Percentiles rank a stretch among this genome's conserved stretches.
Evolutionary conservation across 768 basidiomycete genomes (phyloP).

Genomic region (Suillus clintonianus): DNA sequence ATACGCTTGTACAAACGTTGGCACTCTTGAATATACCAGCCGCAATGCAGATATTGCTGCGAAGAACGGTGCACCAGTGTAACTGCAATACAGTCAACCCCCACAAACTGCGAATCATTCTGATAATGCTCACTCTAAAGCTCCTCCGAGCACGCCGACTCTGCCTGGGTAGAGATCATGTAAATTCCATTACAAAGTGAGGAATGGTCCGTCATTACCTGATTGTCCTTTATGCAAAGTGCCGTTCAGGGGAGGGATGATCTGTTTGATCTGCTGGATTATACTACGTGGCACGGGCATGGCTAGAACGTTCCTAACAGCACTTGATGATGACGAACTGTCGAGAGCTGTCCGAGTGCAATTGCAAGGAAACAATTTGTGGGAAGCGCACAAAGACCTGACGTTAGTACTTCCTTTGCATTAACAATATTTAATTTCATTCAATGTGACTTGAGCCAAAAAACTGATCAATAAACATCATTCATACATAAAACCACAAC

Average conservation of each 20-base stretch:
- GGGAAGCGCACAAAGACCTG: not conserved
- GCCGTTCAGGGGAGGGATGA: slow-evolving; percentile 90
- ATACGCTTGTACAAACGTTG: not conserved
- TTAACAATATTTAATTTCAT: not conserved
- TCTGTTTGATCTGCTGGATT: slow-evolving; percentile 70
- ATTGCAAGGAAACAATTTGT: not conserved
- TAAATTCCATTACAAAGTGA: slow-evolving; percentile 4
- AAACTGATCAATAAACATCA: not conserved
- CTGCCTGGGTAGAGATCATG: slow-evolving; percentile 51
- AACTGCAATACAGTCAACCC: slow-evolving; percentile 50
- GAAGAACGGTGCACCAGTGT: slow-evolving; percentile 97
- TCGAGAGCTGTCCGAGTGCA: not conserved
- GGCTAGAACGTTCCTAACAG: not conserved
- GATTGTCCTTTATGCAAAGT: slow-evolving; percentile 95
- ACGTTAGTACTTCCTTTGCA: too few relatives aligned
- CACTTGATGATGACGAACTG: not conserved
- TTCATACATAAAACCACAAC: not conserved
- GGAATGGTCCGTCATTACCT: slow-evolving; percentile 45
- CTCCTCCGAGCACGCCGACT: slow-evolving; percentile 92
- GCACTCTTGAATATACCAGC: slow-evolving; percentile 48
- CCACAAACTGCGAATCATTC: not conserved
- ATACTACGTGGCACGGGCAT: slow-evolving; percentile 68
- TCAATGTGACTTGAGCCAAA: not conserved
- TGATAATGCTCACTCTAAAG: slow-evolving; percentile 70
- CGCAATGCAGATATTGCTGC: slow-evolving; percentile 89